phyloP scores from a whole-genome alignment of 2,329 filamentous ascomycete genomes.

The Endoconidiophora polonica region DNA sequence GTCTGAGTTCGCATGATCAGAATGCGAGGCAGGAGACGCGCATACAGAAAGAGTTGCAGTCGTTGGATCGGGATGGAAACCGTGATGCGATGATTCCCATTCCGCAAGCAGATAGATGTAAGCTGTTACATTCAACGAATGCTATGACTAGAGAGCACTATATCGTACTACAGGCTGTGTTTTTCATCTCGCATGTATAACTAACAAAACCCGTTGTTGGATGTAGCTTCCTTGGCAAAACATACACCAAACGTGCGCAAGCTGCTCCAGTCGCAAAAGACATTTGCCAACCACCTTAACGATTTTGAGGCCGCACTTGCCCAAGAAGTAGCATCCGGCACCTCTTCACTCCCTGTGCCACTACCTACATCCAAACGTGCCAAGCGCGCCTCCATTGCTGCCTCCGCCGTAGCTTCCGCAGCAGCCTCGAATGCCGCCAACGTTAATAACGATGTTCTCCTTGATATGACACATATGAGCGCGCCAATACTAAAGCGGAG shows the following conservation, averaged over 20 bases:
- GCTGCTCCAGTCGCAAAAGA: constrained; percentile 67
- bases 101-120: constrained; percentile 34
- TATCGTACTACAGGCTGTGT: not conserved
- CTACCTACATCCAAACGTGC: constrained; percentile 7
- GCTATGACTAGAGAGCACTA: not conserved
- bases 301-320: constrained; percentile 53
- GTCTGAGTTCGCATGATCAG: constrained; percentile 43
- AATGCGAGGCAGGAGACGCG: constrained; percentile 71
- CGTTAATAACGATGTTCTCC: too few species aligned
- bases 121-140: constrained; percentile 11
- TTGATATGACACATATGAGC: too few species aligned
- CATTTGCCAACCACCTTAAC: constrained; percentile 66
- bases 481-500: not conserved
- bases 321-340: constrained; percentile 21
- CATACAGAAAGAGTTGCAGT: constrained; percentile 63
- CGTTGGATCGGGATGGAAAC: constrained; percentile 66
- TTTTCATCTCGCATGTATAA: not conserved
- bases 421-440: not conserved
- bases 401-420: constrained; percentile 19
- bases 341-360: constrained; percentile 14
- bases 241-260: constrained; percentile 56
- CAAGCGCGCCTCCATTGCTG: constrained; percentile 18
- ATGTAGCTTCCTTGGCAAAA: constrained; percentile 22
- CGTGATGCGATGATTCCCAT: constrained; percentile 56
- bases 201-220: not conserved